Evolutionary conservation across 148 eudicot genomes (phyloP), one percentile per base, ranked within the genome.

Genomic region (Fagopyrum esculentum): DNA sequence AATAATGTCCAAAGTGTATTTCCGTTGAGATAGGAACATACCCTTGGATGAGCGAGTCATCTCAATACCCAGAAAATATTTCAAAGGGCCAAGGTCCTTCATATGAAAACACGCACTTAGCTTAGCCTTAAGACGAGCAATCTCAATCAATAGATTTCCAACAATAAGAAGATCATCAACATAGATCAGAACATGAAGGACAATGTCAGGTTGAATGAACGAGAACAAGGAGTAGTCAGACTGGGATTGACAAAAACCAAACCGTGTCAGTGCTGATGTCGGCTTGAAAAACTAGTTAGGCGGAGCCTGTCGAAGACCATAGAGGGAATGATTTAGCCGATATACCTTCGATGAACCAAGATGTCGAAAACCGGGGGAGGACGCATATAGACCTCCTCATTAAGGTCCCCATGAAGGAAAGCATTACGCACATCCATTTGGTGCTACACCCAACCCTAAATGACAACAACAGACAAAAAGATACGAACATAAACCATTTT

Each of bases 381-480:
- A 6, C 11, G 52, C 52, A 49, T 49, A 49, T 49, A 49, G 6
- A 49, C 52, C 11, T 49, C 52, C 11, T 49, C 52, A 49, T 49
- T 12, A 49, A 90, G 88, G 95, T 92, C 69, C 96, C 89, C 78
- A 88, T 85, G 87, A 88, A 92, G 82, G 93, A 90, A 50, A 10
- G 4, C 12, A 9, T 50, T 50, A 50, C 9, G 55, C 10, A 10
- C 16, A 50, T 50, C 13, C 55, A 50, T 1, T 10, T 50, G 55
- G 11, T 11, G 2, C 16, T 4, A 50, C 3, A 10, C 55, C 11
- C 16, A 50, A 12, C 16, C 16, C 0, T 2, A 10, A 10, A 50
- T 50, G 13, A 4, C n/a, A 10, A 4, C 55, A 50, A 50, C 11
- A 3, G 55, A 0, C 3, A 50, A 10, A 50, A 50, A 16, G 13